Percentiles rank a stretch among this genome's conserved stretches.
phyloP scores from a whole-genome alignment of 1,284 basidiomycete species.

The Malassezia globosa region DNA sequence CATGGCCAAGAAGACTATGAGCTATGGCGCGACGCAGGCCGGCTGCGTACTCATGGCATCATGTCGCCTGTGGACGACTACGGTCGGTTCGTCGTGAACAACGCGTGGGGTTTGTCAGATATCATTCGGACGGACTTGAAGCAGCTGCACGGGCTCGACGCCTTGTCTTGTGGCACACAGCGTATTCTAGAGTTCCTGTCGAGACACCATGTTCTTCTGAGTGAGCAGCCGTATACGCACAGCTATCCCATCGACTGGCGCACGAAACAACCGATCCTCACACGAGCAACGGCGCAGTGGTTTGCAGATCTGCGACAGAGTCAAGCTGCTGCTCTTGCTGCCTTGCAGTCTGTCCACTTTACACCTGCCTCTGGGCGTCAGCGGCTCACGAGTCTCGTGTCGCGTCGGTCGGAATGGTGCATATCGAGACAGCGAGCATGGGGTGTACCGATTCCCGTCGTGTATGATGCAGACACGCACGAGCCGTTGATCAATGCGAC shows the following conservation, averaged over 20 bases:
- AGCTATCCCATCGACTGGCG: constrained; percentile 96
- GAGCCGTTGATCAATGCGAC: constrained; percentile 56
- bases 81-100: constrained; percentile 59
- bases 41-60: constrained; percentile 21
- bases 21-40: constrained; percentile 28
- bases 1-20: constrained; percentile 86
- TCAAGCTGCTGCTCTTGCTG: constrained; percentile 63
- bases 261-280: constrained; percentile 80
- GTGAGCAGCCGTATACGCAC: constrained; percentile 64
- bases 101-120: constrained; percentile 8
- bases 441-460: constrained; percentile 91
- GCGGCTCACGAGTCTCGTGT: constrained; percentile 72
- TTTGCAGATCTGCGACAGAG: constrained; percentile 81
- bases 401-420: constrained; percentile 91
- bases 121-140: constrained; percentile 48
- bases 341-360: constrained; percentile 65
- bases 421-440: constrained; percentile 94
- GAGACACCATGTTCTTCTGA: constrained; percentile 54
- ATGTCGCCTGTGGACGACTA: constrained; percentile 58
- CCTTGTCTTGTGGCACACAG: constrained; percentile 63
- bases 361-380: constrained; percentile 52
- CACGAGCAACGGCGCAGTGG: constrained; percentile 94
- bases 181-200: constrained; percentile 54
- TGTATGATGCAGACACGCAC: constrained; percentile 62
- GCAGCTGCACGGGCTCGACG: constrained; percentile 59